Evolutionary conservation across 345 rosid species (phyloP).

Genomic region (Pistacia atlantica): DNA sequence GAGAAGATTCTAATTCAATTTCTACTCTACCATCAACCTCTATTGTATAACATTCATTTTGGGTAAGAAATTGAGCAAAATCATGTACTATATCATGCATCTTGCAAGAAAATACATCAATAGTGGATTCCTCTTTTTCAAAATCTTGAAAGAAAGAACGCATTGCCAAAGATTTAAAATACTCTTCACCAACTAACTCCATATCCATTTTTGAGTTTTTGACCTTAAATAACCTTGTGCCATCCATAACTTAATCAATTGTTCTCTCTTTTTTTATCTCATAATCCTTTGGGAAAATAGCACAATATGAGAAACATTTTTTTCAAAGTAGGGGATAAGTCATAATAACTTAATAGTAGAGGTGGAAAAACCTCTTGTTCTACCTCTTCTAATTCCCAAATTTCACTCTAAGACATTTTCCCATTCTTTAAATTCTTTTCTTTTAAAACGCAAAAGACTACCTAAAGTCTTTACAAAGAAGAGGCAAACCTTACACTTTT

Average conservation of each 20-base stretch:
- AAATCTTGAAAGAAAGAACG: constrained; percentile 2
- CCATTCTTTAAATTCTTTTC: too few species aligned
- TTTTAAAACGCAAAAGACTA: too few species aligned
- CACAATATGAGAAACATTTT: background rate
- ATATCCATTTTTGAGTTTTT: background rate
- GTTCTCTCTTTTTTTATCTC: background rate
- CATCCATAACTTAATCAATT: background rate
- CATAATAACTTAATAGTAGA: background rate
- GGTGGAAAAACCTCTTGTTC: background rate
- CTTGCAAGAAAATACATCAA: background rate
- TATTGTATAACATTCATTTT: background rate
- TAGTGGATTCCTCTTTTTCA: background rate
- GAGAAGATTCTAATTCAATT: background rate
- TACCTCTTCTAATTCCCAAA: too few species aligned
- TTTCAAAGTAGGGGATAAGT: background rate
- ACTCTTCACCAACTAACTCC: background rate
- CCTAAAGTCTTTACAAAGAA: too few species aligned
- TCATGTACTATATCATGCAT: constrained; percentile 14
- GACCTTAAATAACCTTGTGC: background rate
- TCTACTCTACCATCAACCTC: background rate
- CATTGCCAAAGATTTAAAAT: background rate
- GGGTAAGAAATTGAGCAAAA: background rate
- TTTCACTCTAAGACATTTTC: too few species aligned
- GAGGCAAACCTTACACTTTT: too few species aligned
- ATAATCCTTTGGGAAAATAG: background rate